A percentile compares a stretch with the other conserved stretches of the same genome.
Evolutionary conservation across 208 protist genomes (phyloP).

Genomic region (Crithidia acanthocephali): DNA sequence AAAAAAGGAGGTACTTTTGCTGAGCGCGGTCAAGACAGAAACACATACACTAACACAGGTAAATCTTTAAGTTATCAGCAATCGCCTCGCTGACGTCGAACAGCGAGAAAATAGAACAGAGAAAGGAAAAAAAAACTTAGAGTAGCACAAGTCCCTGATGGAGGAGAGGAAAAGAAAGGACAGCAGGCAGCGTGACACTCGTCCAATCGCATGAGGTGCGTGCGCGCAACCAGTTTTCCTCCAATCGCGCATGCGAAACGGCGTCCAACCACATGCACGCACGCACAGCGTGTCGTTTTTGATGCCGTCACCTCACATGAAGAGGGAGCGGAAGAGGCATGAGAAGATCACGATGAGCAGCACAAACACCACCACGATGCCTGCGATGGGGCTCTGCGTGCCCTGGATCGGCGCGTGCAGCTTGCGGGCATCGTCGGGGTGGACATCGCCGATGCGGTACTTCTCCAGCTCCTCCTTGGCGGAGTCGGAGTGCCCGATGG

Average conservation of each 20-base stretch:
- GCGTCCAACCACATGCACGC: no score
- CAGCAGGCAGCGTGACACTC: not conserved
- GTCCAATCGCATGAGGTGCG: not conserved
- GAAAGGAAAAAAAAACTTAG: conserved; percentile 3
- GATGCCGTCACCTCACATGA: not conserved
- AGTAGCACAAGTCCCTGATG: not conserved
- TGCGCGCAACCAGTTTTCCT: not conserved
- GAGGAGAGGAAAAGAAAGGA: not conserved
- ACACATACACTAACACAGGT: not conserved
- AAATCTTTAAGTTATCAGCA: not conserved
- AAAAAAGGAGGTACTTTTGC: not conserved
- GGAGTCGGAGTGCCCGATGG: conserved; percentile 68
- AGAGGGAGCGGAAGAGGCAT: conserved; percentile 42
- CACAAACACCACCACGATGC: conserved; percentile 34
- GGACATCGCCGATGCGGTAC: conserved; percentile 75
- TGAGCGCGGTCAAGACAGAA: conserved; percentile 6
- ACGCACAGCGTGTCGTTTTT: not conserved
- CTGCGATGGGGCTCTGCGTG: conserved; percentile 25
- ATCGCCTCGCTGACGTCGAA: not conserved
- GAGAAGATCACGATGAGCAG: conserved; percentile 36
- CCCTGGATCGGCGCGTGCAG: conserved; percentile 33
- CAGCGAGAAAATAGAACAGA: not conserved
- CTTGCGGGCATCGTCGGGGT: conserved; percentile 48
- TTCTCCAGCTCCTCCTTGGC: conserved; percentile 74
- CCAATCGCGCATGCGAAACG: not conserved